Base-by-base conservation (phyloP, 257 asterid genomes). In the Paraleonurus japonicus region DNA sequence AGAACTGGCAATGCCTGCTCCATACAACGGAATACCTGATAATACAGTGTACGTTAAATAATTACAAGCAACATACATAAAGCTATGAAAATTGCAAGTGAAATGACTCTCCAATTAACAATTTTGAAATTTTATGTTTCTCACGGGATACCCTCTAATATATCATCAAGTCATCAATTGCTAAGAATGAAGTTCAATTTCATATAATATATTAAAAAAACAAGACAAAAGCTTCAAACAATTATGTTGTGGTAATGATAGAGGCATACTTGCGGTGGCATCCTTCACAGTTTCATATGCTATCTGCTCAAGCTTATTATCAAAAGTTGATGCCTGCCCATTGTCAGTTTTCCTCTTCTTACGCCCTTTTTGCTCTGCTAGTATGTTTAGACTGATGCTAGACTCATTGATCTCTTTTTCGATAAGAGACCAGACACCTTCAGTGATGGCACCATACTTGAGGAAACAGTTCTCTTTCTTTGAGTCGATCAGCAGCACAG, bases 401-500 rank as follows among this genome's bases (percentile, higher is more conserved):
- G 75, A 66, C 66, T 50, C 74, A 51, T 67, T 61, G 5, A 83
- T 3, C 33, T 74, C 68, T 69, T 80, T 82, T 66, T 89, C 96
- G 8, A 84, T 62, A 62, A 82, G 82, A n/a, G 89, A 89, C 93
- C 95, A 87, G 32, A 80, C 84, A 12, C 97, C 95, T 47, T 85
- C 77, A 32, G 91, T 85, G 65, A 79, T 54, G 7, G 78, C 41
- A 65, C 78, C 54, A 75, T 30, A 87, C 69, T 13, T 67, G 22
- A 89, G 88, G 72, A 68, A 59, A 35, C 96, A 89, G 3, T 77
- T 82, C 19, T 87, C 90, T 67, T 43, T 81, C 41, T 70, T 76
- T 11, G 85, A 69, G 80, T 92, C 91, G 0, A 89, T 43, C 33
- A 92, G 32, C 70, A 92, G 68, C 5, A 89, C 90, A 0, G 89